A percentile compares a stretch with the other conserved stretches of the same genome.
Evolutionary conservation across 1,139 yeast genomes (phyloP).

Genomic region (Lodderomyces jiufengensis): DNA sequence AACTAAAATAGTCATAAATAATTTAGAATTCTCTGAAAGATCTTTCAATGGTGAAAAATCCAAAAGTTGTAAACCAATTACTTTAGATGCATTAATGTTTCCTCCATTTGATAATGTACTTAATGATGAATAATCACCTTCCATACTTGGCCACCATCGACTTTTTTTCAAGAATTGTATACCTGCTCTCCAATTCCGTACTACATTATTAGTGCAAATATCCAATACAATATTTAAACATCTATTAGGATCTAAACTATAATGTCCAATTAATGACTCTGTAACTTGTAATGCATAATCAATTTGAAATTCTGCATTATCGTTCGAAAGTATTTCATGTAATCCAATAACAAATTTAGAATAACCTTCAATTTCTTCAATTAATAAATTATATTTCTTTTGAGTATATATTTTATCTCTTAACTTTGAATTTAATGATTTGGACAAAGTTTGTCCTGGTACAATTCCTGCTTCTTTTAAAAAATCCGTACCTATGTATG

Average conservation of each 20-base stretch:
- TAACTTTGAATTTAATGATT: constrained; percentile 42
- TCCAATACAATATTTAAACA: constrained; percentile 62
- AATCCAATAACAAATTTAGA: constrained; percentile 60
- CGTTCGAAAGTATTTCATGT: constrained; percentile 38
- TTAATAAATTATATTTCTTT: constrained; percentile 66
- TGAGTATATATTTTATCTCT: constrained; percentile 64
- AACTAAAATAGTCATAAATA: constrained; percentile 53
- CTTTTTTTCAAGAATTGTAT: constrained; percentile 48
- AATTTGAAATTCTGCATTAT: constrained; percentile 41
- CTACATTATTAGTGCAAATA: constrained; percentile 43
- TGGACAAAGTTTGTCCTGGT: constrained; percentile 34
- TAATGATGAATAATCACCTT: constrained; percentile 30
- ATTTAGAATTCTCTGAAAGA: constrained; percentile 44
- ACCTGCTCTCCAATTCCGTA: constrained; percentile 44
- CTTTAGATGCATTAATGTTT: constrained; percentile 53
- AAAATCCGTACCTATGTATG: constrained; percentile 32
- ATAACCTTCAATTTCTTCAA: constrained; percentile 82
- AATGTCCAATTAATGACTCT: constrained; percentile 68
- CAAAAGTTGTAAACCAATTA: constrained; percentile 56
- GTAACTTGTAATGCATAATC: constrained; percentile 49
- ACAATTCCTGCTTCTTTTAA: constrained; percentile 38
- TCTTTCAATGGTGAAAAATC: constrained; percentile 29
- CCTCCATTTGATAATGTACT: constrained; percentile 58
- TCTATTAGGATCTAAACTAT: constrained; percentile 71
- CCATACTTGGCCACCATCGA: constrained; percentile 61